Base-by-base conservation (phyloP, 306 rosid genomes). In the Casuarina cunninghamiana region DNA sequence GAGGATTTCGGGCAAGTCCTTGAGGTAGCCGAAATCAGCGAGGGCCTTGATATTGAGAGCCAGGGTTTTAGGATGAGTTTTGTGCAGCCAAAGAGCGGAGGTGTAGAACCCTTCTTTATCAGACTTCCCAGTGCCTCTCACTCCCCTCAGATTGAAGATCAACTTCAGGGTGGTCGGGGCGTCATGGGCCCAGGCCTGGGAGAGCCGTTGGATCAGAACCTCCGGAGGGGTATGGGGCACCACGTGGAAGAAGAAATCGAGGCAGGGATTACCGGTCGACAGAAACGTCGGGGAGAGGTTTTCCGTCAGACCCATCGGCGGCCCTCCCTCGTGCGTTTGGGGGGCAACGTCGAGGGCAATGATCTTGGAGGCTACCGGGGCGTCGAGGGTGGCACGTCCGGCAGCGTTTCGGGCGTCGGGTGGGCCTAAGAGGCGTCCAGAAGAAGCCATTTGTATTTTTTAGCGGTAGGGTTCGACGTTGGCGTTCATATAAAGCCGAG, bases 161-260 rank as follows among this genome's bases (percentile, higher is more conserved):
- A 75, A n/a, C 38, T 75, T 75, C 50, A 48, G 72, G 2, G 79
- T 75, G 46, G 19, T 5, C n/a, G 46, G 53, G 2, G 79, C 49
- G 13, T 75, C 62, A n/a, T 48, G 67, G n/a, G 71, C 21, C 79
- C 79, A 75, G 3, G 79, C 72, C 19, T 63, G 0, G 17, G n/a
- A 13, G 16, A 75, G 62, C 61, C 72, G 19, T 10, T 63, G 50
- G 6, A 37, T 63, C 50, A 63, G 50, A 0, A 46, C 50, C 1
- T 50, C 6, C 3, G 77, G 3, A 1, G 72, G 49, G 4, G 83
- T 79, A 16, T 65, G 49, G 3, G 83, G 78, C 42, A 79, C 60
- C 5, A 73, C 77, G 53, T 79, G 83, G 74, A 73, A 79, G 49
- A 73, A 79, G 68, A 79, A 73, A 15, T 79, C 78, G 5, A 79